These are phyloP conservation scores for Rhazya stricta DNA, from an alignment of 257 asterid genomes.

Conservation along the genomic window DNA sequence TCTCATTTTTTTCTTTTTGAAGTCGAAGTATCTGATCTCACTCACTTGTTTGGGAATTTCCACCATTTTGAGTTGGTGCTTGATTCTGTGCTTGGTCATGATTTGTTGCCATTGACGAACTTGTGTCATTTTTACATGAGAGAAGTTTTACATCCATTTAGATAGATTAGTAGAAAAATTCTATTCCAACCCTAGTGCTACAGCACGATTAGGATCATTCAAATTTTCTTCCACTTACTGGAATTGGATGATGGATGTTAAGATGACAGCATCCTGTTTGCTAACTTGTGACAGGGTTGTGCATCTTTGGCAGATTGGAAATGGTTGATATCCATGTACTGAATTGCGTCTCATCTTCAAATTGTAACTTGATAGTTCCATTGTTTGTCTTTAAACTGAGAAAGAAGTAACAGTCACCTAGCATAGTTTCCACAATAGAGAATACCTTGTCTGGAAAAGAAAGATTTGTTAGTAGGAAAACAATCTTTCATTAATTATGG, in stretches of 20 bases:
- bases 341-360: slow-evolving; percentile 49
- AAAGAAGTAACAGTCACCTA: slow-evolving; percentile 30
- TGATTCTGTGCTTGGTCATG: neutral
- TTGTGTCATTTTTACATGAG: neutral
- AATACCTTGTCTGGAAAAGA: slow-evolving; percentile 48
- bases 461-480: slow-evolving; percentile 9
- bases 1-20: neutral
- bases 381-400: slow-evolving; percentile 42
- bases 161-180: neutral
- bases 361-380: slow-evolving; percentile 47
- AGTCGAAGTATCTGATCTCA: neutral
- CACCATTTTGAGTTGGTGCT: neutral
- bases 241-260: neutral
- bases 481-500: neutral
- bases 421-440: slow-evolving; percentile 37
- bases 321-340: slow-evolving; percentile 50
- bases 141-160: neutral
- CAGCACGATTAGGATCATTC: neutral
- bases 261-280: neutral
- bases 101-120: neutral
- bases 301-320: slow-evolving; percentile 41
- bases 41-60: neutral
- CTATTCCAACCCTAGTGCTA: neutral
- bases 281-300: slow-evolving; percentile 4
- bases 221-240: neutral